phyloP scores from a whole-genome alignment of 2,329 filamentous ascomycete species.

The Mycocentrospora acerina region DNA sequence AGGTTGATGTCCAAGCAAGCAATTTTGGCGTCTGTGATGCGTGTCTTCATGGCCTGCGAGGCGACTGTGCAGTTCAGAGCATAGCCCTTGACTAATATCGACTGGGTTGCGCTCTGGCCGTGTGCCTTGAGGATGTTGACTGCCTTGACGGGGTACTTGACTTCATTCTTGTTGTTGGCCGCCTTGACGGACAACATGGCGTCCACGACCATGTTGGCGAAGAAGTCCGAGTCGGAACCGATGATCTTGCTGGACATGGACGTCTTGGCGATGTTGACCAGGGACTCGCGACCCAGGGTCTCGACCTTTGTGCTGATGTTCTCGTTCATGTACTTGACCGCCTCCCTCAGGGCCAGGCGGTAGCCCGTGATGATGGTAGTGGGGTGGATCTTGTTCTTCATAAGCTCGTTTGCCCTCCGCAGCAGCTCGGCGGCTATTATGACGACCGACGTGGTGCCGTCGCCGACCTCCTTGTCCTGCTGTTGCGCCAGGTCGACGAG shows the following conservation, averaged over 20 bases:
- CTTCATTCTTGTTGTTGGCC: constrained; percentile 84
- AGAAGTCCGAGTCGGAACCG: constrained; percentile 92
- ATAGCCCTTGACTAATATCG: constrained; percentile 90
- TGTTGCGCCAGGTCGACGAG: constrained; percentile 96
- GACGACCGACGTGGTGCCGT: constrained; percentile 97
- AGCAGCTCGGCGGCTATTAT: constrained; percentile 95
- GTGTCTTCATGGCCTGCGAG: constrained; percentile 95
- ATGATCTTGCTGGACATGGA: constrained; percentile 99
- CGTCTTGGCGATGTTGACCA: constrained; percentile 94
- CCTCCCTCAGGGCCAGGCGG: constrained; percentile 89
- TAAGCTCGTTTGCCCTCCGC: constrained; percentile 90
- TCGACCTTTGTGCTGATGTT: constrained; percentile 97
- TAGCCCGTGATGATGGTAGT: constrained; percentile 99
- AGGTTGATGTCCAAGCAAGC: constrained; percentile 96
- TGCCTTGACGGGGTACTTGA: constrained; percentile 97
- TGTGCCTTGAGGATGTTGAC: constrained; percentile 99
- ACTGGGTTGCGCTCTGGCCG: constrained; percentile 88
- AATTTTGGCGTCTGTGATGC: constrained; percentile 92
- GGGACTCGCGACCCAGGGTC: constrained; percentile 81
- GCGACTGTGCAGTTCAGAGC: constrained; percentile 98
- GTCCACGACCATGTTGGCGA: constrained; percentile 95
- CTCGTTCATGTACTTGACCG: constrained; percentile 98
- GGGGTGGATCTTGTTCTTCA: constrained; percentile 99
- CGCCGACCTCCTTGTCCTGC: constrained; percentile 98
- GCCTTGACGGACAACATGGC: constrained; percentile 94